Evolutionary conservation across 2,329 filamentous ascomycete species (phyloP).

Genomic region (Verticillium nonalfalfae): DNA sequence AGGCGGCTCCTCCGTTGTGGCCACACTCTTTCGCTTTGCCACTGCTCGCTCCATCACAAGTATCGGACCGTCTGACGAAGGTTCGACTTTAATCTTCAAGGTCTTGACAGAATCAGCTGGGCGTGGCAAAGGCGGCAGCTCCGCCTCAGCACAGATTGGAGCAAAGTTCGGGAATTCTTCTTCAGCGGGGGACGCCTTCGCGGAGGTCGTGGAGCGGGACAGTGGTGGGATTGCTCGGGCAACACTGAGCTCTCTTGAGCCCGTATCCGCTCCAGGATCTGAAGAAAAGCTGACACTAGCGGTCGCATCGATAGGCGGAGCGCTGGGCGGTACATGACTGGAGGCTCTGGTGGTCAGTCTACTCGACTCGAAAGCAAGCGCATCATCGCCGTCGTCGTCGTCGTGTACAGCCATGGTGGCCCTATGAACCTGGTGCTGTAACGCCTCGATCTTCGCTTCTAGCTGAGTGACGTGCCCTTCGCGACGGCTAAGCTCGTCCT

Average conservation of each 20-base stretch:
- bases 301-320: neutral
- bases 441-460: slow-evolving; percentile 32
- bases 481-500: slow-evolving; percentile 37
- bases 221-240: neutral
- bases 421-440: slow-evolving; percentile 23
- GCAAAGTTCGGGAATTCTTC: neutral
- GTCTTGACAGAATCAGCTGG: neutral
- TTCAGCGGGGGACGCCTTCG: neutral
- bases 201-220: neutral
- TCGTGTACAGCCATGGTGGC: slow-evolving; percentile 17
- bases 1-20: slow-evolving; percentile 14
- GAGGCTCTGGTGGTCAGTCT: neutral
- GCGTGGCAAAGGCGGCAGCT: slow-evolving; percentile 21
- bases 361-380: slow-evolving; percentile 11
- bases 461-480: slow-evolving; percentile 34
- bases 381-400: neutral
- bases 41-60: slow-evolving; percentile 43
- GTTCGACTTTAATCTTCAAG: slow-evolving; percentile 38
- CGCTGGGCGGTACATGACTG: neutral
- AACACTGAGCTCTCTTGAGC: neutral
- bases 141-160: neutral
- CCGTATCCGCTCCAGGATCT: slow-evolving; percentile 1
- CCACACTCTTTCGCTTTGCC: slow-evolving; percentile 35
- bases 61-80: slow-evolving; percentile 43
- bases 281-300: slow-evolving; percentile 6